Conservation (phyloP, 768 basidiomycete genomes). For the Trichaptum fuscoviolaceum region DNA sequence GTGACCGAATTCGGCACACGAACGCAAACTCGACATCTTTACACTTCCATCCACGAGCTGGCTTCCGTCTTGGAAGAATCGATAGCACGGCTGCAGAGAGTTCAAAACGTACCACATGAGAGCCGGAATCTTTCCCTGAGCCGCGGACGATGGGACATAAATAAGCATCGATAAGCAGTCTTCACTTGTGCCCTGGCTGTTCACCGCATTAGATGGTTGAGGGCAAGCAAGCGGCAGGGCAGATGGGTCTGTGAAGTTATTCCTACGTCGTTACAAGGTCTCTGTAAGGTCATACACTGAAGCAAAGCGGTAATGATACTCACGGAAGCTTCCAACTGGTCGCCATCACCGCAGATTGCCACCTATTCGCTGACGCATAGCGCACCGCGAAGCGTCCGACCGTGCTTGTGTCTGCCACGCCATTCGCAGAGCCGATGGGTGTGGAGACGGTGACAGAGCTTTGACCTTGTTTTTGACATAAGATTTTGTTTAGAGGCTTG, state of each 20-base stretch:
- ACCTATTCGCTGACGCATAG: conserved; percentile 61
- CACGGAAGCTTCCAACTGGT: conserved; percentile 62
- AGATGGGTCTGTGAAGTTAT: conserved; percentile 44
- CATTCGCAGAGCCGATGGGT: conserved; percentile 51
- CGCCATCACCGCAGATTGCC: conserved; percentile 49
- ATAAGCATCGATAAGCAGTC: conserved; percentile 80
- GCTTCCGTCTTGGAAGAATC: background rate
- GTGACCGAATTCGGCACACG: background rate
- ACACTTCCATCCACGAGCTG: background rate
- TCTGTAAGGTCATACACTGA: conserved; percentile 1
- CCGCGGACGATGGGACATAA: conserved; percentile 51
- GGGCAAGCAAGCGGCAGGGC: conserved; percentile 68
- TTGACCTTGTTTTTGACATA: conserved; percentile 37
- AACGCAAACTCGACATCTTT: background rate
- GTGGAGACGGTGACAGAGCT: conserved; percentile 33
- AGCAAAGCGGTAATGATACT: conserved; percentile 19
- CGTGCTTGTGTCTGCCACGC: conserved; percentile 42
- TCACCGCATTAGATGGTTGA: conserved; percentile 40
- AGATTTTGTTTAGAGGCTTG: conserved; percentile 25
- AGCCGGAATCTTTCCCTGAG: conserved; percentile 36
- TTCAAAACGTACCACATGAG: conserved; percentile 50
- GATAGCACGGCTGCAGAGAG: background rate
- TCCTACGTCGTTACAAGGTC: conserved; percentile 28
- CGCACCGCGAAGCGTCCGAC: conserved; percentile 57
- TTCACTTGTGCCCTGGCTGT: conserved; percentile 34